Conservation (phyloP, 257 asterid species). For the Nicotiana paniculata region DNA sequence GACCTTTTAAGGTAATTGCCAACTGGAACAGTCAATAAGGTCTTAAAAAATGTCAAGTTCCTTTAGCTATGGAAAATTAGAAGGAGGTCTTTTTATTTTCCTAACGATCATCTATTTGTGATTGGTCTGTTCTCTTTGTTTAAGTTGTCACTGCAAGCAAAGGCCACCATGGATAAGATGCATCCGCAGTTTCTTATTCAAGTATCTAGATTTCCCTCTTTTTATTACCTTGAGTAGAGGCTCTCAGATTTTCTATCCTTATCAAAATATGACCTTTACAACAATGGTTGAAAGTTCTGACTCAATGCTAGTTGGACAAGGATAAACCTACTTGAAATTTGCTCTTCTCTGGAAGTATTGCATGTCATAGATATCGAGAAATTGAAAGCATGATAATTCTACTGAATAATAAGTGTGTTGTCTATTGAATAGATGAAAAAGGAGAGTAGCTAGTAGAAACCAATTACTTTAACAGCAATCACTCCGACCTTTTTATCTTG, state of each 20-base stretch:
- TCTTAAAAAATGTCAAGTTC: background rate
- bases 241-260: background rate
- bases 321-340: background rate
- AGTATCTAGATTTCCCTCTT: background rate
- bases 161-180: background rate
- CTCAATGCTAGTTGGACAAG: background rate
- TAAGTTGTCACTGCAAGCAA: background rate
- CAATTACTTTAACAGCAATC: background rate
- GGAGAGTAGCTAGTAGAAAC: background rate
- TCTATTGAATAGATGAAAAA: background rate
- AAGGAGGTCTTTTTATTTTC: background rate
- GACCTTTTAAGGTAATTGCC: background rate
- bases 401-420: background rate
- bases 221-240: background rate
- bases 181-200: background rate
- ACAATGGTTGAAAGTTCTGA: background rate
- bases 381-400: background rate
- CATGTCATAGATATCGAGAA: background rate
- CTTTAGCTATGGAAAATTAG: background rate
- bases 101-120: background rate
- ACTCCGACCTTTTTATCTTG: background rate
- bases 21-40: background rate
- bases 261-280: background rate
- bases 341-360: background rate
- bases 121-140: background rate